A percentile compares a stretch with the other conserved stretches of the same genome.
Evolutionary conservation across 306 rosid species (phyloP).

Genomic region (Corylus heterophylla): DNA sequence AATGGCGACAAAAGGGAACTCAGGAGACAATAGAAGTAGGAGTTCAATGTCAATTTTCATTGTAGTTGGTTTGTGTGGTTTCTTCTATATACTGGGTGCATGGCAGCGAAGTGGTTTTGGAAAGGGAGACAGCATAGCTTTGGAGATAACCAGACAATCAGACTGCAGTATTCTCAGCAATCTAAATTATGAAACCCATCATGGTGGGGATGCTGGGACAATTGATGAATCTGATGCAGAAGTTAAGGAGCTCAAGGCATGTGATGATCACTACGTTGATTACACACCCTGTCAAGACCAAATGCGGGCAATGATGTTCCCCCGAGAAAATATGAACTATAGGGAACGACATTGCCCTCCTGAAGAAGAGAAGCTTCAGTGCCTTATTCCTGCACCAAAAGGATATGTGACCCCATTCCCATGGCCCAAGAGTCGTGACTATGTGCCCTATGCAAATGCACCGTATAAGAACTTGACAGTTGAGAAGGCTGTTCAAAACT

Average conservation of each 20-base stretch:
- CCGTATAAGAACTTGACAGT: conserved; percentile 80
- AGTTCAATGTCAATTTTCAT: conserved; percentile 51
- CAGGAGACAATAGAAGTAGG: conserved; percentile 59
- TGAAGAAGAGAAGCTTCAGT: conserved; percentile 62
- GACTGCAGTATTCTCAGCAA: conserved; percentile 72
- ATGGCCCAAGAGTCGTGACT: conserved; percentile 85
- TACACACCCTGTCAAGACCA: conserved; percentile 87
- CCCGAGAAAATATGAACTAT: conserved; percentile 69
- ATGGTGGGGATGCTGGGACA: conserved; percentile 41
- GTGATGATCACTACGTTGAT: conserved; percentile 47
- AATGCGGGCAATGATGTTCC: conserved; percentile 66
- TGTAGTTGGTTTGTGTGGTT: conserved; percentile 66
- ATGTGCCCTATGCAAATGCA: conserved; percentile 76
- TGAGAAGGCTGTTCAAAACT: conserved; percentile 88
- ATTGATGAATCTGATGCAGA: conserved; percentile 31
- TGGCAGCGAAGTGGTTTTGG: conserved; percentile 94
- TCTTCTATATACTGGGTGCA: conserved; percentile 77
- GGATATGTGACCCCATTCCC: conserved; percentile 77
- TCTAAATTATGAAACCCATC: conserved; percentile 75
- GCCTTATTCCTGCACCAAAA: conserved; percentile 75
- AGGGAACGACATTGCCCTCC: conserved; percentile 86
- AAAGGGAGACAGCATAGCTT: conserved; percentile 83
- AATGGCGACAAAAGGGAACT: conserved; percentile 75
- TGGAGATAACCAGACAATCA: conserved; percentile 61
- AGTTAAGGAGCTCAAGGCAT: conserved; percentile 56